Base-by-base conservation (phyloP, 2,329 filamentous ascomycete genomes). In the Nemania bipapillata region DNA sequence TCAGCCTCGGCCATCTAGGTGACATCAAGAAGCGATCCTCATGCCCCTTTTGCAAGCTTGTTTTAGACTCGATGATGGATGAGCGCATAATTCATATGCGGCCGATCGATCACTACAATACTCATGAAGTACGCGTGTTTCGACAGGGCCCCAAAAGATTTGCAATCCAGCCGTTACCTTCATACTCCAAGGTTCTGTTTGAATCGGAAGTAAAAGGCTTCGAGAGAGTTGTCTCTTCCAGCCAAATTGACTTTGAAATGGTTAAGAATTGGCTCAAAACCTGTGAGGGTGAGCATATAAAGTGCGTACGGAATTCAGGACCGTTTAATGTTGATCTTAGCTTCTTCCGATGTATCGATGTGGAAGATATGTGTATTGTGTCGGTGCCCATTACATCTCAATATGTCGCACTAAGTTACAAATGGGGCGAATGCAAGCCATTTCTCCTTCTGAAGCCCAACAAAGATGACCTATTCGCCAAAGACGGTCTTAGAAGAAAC, bases 311-410 rank as follows among this genome's bases (percentile, higher is more conserved):
- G n/a, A 66, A 72, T 40, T 9, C 49, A 37, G 65, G 68, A 3
- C 62, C 67, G 1, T 68, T 70, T 17, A 68, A 66, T 26, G 26
- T 65, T 11, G 63, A 73, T 60, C 63, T 72, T 7, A 72, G 70
- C 54, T 73, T 73, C 54, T 72, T 72, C 61, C 57, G 71, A 26
- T 68, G 66, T 56, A 70, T 73, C 40, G 70, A 70, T 57, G 71
- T 73, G 53, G 63, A 66, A 26, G 63, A 72, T 7, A 72, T 70
- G 60, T 69, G 70, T 55, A 72, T 73, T 40, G 59, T 40, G 50
- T 50, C 70, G 4, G 61, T 72, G n/a, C 55, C 68, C 12, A 72
- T 73, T 40, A 65, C 65, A 17, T 59, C 67, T 28, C 63, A 50
- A 63, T 72, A 73, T 56, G 63, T 69, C 32, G 70, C 70, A 30